Conservation (phyloP, 176 grass and related monocot species). For the Musa schizocarpa region DNA sequence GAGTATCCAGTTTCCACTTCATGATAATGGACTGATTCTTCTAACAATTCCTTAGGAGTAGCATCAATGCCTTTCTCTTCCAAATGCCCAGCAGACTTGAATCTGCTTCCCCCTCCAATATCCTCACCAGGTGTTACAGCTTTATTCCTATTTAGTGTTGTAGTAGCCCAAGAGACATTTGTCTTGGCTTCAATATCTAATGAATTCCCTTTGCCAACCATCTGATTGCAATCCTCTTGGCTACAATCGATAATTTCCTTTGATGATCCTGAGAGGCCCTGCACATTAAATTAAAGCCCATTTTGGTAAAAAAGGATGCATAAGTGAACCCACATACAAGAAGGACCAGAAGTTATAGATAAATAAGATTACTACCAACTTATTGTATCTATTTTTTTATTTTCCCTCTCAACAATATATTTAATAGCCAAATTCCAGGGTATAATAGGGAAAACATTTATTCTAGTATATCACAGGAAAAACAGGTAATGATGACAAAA, state of each 20-base stretch:
- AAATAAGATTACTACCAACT: not conserved
- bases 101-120: slow-evolving; percentile 1
- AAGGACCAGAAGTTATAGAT: not conserved
- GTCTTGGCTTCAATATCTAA: slow-evolving; percentile 20
- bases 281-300: slow-evolving; percentile 21
- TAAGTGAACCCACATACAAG: not conserved
- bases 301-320: not conserved
- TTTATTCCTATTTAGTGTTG: slow-evolving; percentile 14
- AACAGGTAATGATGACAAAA: not conserved
- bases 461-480: not conserved
- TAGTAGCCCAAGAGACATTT: not conserved
- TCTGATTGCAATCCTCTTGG: not conserved
- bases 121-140: not conserved
- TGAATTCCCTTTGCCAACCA: not conserved
- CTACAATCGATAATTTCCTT: slow-evolving; percentile 16
- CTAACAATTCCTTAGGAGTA: slow-evolving; percentile 22
- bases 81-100: not conserved
- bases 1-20: slow-evolving; percentile 11
- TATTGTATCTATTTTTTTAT: not conserved
- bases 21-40: slow-evolving; percentile 26
- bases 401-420: not conserved
- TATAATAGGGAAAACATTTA: not conserved
- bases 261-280: slow-evolving; percentile 31
- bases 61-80: slow-evolving; percentile 25
- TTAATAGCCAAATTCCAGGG: too few relatives aligned